Percentiles rank a stretch among this genome's conserved stretches.
Conservation (phyloP, 176 grass and related monocot genomes). For the Phoenix dactylifera region DNA sequence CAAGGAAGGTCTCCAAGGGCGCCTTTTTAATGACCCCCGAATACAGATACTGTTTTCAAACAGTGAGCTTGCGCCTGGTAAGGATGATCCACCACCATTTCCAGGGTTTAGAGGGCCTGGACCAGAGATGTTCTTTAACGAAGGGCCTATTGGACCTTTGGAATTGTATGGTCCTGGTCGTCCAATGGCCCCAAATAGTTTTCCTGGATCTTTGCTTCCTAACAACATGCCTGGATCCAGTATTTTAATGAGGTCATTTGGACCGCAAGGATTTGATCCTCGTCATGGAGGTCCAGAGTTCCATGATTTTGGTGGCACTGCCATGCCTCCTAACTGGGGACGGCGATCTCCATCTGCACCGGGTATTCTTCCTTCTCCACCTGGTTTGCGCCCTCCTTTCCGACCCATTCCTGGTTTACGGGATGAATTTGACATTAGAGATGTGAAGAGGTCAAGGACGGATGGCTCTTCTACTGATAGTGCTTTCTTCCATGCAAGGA, state of each 20-base stretch:
- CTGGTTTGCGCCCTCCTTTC: constrained; percentile 3
- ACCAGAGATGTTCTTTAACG: constrained; percentile 37
- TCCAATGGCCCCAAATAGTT: neutral
- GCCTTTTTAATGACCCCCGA: constrained; percentile 71
- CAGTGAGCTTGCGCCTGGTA: constrained; percentile 41
- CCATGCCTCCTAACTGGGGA: neutral
- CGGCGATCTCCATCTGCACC: constrained; percentile 16
- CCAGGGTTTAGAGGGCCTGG: constrained; percentile 23
- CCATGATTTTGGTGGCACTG: constrained; percentile 27
- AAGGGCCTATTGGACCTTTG: constrained; percentile 24
- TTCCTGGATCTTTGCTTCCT: constrained; percentile 7
- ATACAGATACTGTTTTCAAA: constrained; percentile 80
- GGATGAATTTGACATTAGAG: constrained; percentile 33
- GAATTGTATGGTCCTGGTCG: constrained; percentile 23
- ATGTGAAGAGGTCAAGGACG: constrained; percentile 45
- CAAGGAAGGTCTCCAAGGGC: constrained; percentile 78
- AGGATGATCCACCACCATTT: constrained; percentile 24
- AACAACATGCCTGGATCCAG: constrained; percentile 10
- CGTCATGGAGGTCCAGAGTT: constrained; percentile 30
- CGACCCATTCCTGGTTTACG: constrained; percentile 23
- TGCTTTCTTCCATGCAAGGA: constrained; percentile 30
- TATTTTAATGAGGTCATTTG: constrained; percentile 12
- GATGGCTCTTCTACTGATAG: constrained; percentile 11
- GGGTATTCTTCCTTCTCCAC: constrained; percentile 48
- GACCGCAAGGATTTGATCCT: constrained; percentile 36